Evolutionary conservation across 1,139 yeast species (phyloP).

Genomic region (Taiozyma sp.): DNA sequence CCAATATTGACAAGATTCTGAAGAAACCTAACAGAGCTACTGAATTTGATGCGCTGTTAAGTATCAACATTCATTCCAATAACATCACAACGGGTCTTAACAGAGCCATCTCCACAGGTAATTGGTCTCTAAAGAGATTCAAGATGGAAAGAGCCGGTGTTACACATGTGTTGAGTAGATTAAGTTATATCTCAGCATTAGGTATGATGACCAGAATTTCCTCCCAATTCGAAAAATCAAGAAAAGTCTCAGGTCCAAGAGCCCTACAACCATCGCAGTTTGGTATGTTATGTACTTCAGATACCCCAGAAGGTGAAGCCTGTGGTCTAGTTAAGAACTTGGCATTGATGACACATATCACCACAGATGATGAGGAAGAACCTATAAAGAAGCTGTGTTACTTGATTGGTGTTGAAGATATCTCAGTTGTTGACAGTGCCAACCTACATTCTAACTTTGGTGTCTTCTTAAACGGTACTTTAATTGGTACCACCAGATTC

Average conservation of each 20-base stretch:
- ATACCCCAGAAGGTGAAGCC: constrained; percentile 99
- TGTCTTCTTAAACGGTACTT: constrained; percentile 87
- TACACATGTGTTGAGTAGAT: constrained; percentile 87
- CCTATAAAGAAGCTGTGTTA: constrained; percentile 77
- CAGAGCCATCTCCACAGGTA: constrained; percentile 96
- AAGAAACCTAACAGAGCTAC: constrained; percentile 93
- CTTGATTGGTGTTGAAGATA: constrained; percentile 85
- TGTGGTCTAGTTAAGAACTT: constrained; percentile 96
- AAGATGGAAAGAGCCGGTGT: constrained; percentile 99
- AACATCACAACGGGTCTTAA: constrained; percentile 92
- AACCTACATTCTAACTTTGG: constrained; percentile 81
- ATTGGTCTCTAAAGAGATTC: constrained; percentile 97
- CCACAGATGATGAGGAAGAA: constrained; percentile 95
- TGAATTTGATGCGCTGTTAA: constrained; percentile 88
- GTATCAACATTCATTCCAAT: constrained; percentile 85
- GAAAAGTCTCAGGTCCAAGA: constrained; percentile 98
- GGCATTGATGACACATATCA: constrained; percentile 97
- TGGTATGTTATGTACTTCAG: constrained; percentile 98
- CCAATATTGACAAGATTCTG: constrained; percentile 87
- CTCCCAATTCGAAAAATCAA: constrained; percentile 94
- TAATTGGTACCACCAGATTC: constrained; percentile 83
- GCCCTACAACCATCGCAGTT: constrained; percentile 98
- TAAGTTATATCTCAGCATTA: constrained; percentile 88
- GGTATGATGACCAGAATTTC: constrained; percentile 99
- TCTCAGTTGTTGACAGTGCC: constrained; percentile 75